Evolutionary conservation across 345 rosid species (phyloP).

Genomic region (Gossypium ekmanianum): DNA sequence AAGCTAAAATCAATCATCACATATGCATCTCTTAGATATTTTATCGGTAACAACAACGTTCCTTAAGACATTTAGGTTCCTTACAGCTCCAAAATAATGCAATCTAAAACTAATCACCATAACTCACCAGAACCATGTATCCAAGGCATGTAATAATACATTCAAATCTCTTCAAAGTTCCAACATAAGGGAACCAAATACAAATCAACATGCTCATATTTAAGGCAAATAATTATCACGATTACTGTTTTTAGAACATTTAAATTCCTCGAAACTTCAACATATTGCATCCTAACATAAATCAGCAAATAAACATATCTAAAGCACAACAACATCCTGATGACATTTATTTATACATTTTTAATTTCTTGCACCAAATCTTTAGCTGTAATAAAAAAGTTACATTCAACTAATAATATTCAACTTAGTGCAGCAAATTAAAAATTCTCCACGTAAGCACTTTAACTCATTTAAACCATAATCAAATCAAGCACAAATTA

Average conservation of each 20-base stretch:
- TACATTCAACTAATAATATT: neutral
- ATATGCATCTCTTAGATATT: neutral
- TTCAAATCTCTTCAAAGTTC: neutral
- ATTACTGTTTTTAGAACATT: neutral
- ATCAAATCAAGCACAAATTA: neutral
- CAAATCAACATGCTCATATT: neutral
- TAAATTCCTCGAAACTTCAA: neutral
- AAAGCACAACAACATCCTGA: neutral
- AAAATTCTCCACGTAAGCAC: neutral
- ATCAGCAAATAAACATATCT: neutral
- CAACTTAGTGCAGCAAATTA: neutral
- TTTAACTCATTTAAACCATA: neutral
- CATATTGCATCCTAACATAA: neutral
- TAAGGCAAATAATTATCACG: neutral
- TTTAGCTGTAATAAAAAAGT: neutral
- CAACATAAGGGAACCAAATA: neutral
- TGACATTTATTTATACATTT: neutral
- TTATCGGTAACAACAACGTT: neutral
- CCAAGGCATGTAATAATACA: neutral
- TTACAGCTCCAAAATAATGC: neutral
- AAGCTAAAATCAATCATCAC: neutral
- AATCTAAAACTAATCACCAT: neutral
- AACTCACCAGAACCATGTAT: neutral
- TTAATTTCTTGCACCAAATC: neutral
- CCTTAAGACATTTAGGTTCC: neutral